Percentiles rank a stretch among this genome's conserved stretches.
Conservation (phyloP, 345 rosid genomes). For the Populus davidiana region DNA sequence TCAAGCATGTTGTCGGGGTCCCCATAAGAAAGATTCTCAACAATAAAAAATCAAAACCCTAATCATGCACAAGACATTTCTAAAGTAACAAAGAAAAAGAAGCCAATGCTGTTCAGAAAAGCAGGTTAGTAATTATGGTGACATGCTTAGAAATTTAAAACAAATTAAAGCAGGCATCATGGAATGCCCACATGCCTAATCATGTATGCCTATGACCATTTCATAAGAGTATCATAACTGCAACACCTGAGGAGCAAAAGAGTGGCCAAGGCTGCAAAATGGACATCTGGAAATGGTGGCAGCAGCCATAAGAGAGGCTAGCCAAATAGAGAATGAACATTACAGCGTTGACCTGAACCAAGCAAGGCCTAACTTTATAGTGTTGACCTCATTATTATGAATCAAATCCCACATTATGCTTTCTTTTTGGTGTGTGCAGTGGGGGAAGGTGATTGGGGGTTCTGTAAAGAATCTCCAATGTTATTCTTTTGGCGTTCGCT, state of each 20-base stretch:
- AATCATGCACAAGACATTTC: constrained; percentile 7
- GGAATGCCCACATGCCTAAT: background rate
- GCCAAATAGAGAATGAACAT: background rate
- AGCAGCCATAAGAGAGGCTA: background rate
- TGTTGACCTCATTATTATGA: background rate
- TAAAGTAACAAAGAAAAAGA: constrained; percentile 9
- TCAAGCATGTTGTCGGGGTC: background rate
- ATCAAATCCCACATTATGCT: too few relatives aligned
- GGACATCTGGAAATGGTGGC: background rate
- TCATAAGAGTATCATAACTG: background rate
- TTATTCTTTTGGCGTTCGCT: too few relatives aligned
- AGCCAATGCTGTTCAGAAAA: background rate
- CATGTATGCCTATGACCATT: background rate
- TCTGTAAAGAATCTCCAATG: too few relatives aligned
- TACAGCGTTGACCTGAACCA: background rate
- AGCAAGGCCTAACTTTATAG: background rate
- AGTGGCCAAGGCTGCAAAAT: background rate
- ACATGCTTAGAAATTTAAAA: background rate
- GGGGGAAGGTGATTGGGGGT: too few relatives aligned
- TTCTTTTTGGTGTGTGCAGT: too few relatives aligned
- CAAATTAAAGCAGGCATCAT: background rate
- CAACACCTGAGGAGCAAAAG: background rate
- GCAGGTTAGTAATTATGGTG: background rate
- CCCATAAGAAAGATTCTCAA: constrained; percentile 8
- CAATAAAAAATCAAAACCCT: background rate